Evolutionary conservation across 352 stramenopile genomes (phyloP), one percentile per base, ranked within the genome.

Genomic region (Peronospora tabacina): DNA sequence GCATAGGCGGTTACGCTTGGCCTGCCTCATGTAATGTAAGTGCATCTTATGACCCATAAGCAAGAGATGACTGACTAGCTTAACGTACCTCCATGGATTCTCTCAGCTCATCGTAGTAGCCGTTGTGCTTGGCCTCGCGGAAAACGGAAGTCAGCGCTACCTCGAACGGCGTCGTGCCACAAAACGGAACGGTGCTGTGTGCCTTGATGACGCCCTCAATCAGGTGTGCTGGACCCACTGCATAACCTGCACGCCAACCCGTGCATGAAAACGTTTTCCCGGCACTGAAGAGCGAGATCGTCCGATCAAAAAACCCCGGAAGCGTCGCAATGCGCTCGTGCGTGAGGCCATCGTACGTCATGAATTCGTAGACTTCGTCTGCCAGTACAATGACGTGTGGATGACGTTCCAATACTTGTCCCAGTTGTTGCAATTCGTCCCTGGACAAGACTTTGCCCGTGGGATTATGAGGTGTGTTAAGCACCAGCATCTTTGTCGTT

Each of bases 311-410:
- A 59, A 96, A 87, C 30, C 84, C 76, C 0, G 87, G 80, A 47
- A 96, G 70, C 33, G 73, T 38, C 5, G 80, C 85, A 33, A 94
- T 68, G 16, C 83, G 81, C 44, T 88, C 72, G 47, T 92, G 76
- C 12, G 44, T 4, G 0, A 76, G 61, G 6, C 77, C 80, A 50
- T 95, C 85, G 59, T 83, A 96, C 33, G 90, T 85, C 77, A 98
- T 98, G 62, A 97, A 98, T 75, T 98, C 97, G 75, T 99, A 98
- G 12, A 99, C 96, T 64, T 99, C 96, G 65, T 99, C 96, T 5
- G 90, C 93, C 24, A 99, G 73, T 13, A 98, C 90, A 16, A 98
- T 58, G 15, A 94, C 66, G 28, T 96, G 61, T 22, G 91, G 90
- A 68, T 98, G 72, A 34, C 71, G 79, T 26, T 76, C 19, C 37